Evolutionary conservation across 208 protist genomes (phyloP).

Genomic region (Acanthamoeba healyi): DNA sequence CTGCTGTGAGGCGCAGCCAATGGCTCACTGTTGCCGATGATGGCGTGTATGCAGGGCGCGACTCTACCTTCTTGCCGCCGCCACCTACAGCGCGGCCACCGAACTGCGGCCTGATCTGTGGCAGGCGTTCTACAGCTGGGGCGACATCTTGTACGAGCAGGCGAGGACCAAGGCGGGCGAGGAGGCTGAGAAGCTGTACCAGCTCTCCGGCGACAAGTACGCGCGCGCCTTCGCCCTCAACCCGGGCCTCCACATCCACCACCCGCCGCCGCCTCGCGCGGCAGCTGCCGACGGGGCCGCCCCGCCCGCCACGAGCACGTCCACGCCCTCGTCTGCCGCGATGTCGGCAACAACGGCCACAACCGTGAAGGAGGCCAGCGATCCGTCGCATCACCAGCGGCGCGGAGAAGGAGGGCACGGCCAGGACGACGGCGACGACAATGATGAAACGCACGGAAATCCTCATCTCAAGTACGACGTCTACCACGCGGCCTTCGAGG

Average conservation of each 20-base stretch:
- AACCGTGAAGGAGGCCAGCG: too few relatives aligned
- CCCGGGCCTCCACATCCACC: not conserved
- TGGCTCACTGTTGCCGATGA: too few relatives aligned
- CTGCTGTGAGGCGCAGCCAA: too few relatives aligned
- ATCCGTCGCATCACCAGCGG: too few relatives aligned
- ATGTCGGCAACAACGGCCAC: too few relatives aligned
- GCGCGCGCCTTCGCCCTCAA: constrained; percentile 3
- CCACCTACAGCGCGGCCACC: constrained; percentile 17
- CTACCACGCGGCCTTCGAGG: not conserved
- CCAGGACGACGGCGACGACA: too few relatives aligned
- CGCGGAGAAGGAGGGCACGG: too few relatives aligned
- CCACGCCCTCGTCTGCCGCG: too few relatives aligned
- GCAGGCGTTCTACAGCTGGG: constrained; percentile 34
- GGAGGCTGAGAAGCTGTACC: constrained; percentile 26
- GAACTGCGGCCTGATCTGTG: constrained; percentile 13
- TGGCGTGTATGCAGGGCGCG: not conserved
- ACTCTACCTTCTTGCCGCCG: not conserved
- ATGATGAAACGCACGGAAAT: not conserved
- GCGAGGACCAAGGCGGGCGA: not conserved
- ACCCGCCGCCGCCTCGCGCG: not conserved
- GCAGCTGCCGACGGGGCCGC: too few relatives aligned
- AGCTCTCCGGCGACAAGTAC: not conserved
- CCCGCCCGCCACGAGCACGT: too few relatives aligned
- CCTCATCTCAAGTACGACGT: not conserved
- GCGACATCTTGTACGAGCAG: constrained; percentile 20